Conservation (phyloP, 306 rosid genomes). For the Erythrophleum fordii region DNA sequence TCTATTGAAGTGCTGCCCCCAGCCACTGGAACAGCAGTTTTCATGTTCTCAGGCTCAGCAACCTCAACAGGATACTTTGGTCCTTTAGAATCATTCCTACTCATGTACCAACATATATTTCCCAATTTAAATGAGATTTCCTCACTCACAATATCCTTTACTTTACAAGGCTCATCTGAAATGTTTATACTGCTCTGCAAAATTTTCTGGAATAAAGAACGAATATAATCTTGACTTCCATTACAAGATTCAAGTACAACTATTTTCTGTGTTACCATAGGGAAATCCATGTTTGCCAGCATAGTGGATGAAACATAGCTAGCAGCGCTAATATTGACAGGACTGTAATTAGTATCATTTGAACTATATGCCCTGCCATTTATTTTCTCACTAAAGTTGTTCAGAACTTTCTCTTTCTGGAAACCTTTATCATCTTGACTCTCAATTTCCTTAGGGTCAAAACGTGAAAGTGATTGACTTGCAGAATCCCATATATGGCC, state of each 20-base stretch:
- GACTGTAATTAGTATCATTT: constrained; percentile 36
- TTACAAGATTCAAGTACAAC: constrained; percentile 46
- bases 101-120: constrained; percentile 57
- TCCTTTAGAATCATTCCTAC: constrained; percentile 38
- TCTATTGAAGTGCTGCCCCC: constrained; percentile 43
- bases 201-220: constrained; percentile 57
- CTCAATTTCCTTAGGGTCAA: constrained; percentile 45
- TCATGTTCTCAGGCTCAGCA: constrained; percentile 44
- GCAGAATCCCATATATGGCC: constrained; percentile 80
- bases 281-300: constrained; percentile 49
- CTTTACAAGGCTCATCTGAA: constrained; percentile 46
- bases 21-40: constrained; percentile 30
- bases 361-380: constrained; percentile 42
- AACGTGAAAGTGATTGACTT: constrained; percentile 58
- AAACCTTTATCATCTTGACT: constrained; percentile 43
- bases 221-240: constrained; percentile 40
- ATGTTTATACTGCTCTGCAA: constrained; percentile 31
- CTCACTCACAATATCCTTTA: constrained; percentile 46
- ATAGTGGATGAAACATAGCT: constrained; percentile 38
- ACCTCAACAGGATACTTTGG: constrained; percentile 37
- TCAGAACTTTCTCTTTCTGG: constrained; percentile 44
- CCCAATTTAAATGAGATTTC: constrained; percentile 52
- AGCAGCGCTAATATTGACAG: constrained; percentile 36
- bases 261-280: constrained; percentile 58
- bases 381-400: constrained; percentile 45